Base-by-base conservation (phyloP, 129 eudicot species). In the Tanacetum coccineum region DNA sequence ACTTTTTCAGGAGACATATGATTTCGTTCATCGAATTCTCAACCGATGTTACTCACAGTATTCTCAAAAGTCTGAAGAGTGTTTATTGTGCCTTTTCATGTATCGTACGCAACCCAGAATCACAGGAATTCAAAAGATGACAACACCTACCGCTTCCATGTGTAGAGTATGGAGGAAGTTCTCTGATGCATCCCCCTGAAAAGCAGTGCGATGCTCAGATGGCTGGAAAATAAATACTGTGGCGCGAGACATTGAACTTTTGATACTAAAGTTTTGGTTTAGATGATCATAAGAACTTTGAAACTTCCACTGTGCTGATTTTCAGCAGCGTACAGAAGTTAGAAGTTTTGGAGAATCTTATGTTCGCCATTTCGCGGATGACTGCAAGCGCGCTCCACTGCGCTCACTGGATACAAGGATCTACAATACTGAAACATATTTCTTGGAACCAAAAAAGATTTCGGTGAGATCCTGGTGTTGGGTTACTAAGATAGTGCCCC, bases 191-290 rank as follows among this genome's bases (percentile, higher is more conserved):
- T 84, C 85, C 20, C 81, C 81, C 28, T n/a, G n/a, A 67, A 70
- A 17, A 72, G 79, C 62, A 74, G 83, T 49, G 40, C 13, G 18
- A 25, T 36, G 62, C 62, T 25, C 40, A 4, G 67, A n/a, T 81
- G 39, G 55, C 75, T 40, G 84, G 80, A n/a, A n/a, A n/a, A n/a
- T n/a, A n/a, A n/a, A n/a, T 67, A 78, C 80, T 45, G 70, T 81
- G n/a, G n/a, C n/a, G 71, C 82, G 79, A 65, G 72, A 69, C 61
- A 74, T 84, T 65, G 90, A 78, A n/a, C n/a, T 66, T 76, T 81
- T 39, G 84, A 79, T 48, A 77, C 79, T 10, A 61, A 59, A 9
- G n/a, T n/a, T 72, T 64, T 32, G 81, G 74, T 57, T 56, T 50
- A 21, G 77, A 71, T 17, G 80, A 81, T 45, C 53, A 64, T 9